phyloP scores from a whole-genome alignment of 2,329 filamentous ascomycete genomes.

The Aspergillus ustus region DNA sequence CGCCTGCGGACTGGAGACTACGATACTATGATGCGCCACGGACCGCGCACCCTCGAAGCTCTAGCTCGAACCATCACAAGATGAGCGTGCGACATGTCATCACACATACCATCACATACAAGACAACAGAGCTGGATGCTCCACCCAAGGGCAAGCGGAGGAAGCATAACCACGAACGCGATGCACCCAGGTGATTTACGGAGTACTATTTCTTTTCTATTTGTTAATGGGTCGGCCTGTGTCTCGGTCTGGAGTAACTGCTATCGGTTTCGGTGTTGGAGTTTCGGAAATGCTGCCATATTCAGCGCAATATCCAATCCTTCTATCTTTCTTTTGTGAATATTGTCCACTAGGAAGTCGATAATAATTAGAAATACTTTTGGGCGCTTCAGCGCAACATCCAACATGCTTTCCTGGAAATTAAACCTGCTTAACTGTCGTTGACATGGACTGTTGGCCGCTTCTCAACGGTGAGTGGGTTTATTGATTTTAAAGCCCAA shows the following conservation, averaged over 20 bases:
- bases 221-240: background rate
- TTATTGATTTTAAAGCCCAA: background rate
- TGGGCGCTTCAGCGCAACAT: constrained; percentile 6
- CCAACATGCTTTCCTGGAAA: background rate
- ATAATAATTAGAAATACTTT: constrained; percentile 18
- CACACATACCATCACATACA: constrained; percentile 92
- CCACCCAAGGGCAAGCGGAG: constrained; percentile 92
- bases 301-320: constrained; percentile 13
- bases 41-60: constrained; percentile 54
- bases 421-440: background rate
- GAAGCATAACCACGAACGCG: constrained; percentile 53
- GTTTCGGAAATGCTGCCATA: constrained; percentile 9
- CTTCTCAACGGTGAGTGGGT: constrained; percentile 1
- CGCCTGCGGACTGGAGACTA: constrained; percentile 78
- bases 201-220: background rate
- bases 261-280: constrained; percentile 9
- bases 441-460: background rate
- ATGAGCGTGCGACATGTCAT: constrained; percentile 84
- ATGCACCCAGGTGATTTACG: constrained; percentile 6
- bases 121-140: constrained; percentile 73
- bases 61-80: constrained; percentile 49
- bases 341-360: constrained; percentile 1
- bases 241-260: constrained; percentile 8
- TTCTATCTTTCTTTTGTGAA: constrained; percentile 14
- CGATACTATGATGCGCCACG: constrained; percentile 65